A percentile compares a stretch with the other conserved stretches of the same genome.
Evolutionary conservation across 129 eudicot species (phyloP).

Genomic region (Arctium lappa): DNA sequence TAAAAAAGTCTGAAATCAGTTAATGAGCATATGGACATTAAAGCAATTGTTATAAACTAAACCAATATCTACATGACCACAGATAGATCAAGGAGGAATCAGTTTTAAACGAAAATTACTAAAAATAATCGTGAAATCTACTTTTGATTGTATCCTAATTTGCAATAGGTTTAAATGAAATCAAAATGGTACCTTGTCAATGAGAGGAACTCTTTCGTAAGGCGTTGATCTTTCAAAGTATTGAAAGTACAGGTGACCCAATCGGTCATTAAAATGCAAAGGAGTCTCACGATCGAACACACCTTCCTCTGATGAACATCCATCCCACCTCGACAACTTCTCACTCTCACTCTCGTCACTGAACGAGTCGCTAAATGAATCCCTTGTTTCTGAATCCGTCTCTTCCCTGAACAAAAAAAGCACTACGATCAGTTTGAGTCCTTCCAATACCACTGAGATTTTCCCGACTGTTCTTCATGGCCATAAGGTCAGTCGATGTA

Average conservation of each 20-base stretch:
- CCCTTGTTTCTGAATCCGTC: conserved; percentile 81
- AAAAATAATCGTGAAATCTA: no score
- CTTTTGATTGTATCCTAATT: neutral
- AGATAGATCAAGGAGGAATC: no score
- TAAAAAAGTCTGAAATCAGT: neutral
- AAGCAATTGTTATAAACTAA: no score
- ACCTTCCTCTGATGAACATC: conserved; percentile 73
- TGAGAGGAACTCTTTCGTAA: conserved; percentile 66
- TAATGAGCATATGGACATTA: no score
- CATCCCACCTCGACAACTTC: conserved; percentile 92
- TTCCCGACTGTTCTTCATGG: neutral
- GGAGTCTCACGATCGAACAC: conserved; percentile 52
- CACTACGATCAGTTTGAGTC: neutral
- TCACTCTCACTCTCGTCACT: conserved; percentile 96
- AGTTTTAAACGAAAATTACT: no score
- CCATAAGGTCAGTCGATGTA: neutral
- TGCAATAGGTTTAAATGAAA: neutral
- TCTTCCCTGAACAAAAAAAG: conserved; percentile 53
- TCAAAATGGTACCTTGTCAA: conserved; percentile 65
- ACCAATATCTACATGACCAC: no score
- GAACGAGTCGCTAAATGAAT: conserved; percentile 78
- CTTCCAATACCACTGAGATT: neutral
- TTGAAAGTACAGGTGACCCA: conserved; percentile 61
- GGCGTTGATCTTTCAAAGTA: conserved; percentile 67
- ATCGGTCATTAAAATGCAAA: conserved; percentile 30